Conservation (phyloP, 164 flowering plant species). For the Liriodendron chinense region DNA sequence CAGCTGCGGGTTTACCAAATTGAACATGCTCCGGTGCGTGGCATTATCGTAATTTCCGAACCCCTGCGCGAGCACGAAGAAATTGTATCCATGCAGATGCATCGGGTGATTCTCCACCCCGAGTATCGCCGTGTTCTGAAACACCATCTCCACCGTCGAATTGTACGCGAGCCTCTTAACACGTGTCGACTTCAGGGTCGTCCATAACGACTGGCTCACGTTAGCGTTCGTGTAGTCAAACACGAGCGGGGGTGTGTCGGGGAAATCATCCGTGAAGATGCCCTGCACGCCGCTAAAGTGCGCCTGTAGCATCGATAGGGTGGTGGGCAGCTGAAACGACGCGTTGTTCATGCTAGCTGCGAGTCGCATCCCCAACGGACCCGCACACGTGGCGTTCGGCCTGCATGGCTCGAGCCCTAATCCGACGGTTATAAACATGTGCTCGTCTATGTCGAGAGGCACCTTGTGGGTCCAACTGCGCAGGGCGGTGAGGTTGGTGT, state of each 20-base stretch:
- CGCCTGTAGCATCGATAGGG: slow-evolving; percentile 50
- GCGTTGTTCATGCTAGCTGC: slow-evolving; percentile 68
- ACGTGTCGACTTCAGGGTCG: slow-evolving; percentile 31
- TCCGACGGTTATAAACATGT: slow-evolving; percentile 61
- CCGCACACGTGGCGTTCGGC: slow-evolving; percentile 24
- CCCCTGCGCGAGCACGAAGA: slow-evolving; percentile 62
- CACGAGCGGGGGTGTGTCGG: slow-evolving; percentile 39
- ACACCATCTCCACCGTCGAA: slow-evolving; percentile 55
- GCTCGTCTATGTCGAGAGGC: slow-evolving; percentile 44
- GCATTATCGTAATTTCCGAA: slow-evolving; percentile 52
- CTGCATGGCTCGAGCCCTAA: slow-evolving; percentile 39
- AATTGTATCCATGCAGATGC: slow-evolving; percentile 56
- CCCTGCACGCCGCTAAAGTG: slow-evolving; percentile 32
- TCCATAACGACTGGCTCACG: slow-evolving; percentile 17
- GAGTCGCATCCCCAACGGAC: slow-evolving; percentile 17
- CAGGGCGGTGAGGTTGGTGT: slow-evolving; percentile 38
- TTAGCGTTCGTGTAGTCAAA: slow-evolving; percentile 54
- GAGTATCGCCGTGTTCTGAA: slow-evolving; percentile 66
- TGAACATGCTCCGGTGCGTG: slow-evolving; percentile 36
- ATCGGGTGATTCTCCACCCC: slow-evolving; percentile 61
- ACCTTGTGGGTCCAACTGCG: slow-evolving; percentile 20
- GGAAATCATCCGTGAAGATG: slow-evolving; percentile 58
- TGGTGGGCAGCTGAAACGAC: slow-evolving; percentile 42
- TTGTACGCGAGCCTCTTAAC: slow-evolving; percentile 51
- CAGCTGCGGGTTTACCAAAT: slow-evolving; percentile 53